Base-by-base conservation (phyloP, 2,329 filamentous ascomycete genomes). In the Aspergillus sclerotialis region DNA sequence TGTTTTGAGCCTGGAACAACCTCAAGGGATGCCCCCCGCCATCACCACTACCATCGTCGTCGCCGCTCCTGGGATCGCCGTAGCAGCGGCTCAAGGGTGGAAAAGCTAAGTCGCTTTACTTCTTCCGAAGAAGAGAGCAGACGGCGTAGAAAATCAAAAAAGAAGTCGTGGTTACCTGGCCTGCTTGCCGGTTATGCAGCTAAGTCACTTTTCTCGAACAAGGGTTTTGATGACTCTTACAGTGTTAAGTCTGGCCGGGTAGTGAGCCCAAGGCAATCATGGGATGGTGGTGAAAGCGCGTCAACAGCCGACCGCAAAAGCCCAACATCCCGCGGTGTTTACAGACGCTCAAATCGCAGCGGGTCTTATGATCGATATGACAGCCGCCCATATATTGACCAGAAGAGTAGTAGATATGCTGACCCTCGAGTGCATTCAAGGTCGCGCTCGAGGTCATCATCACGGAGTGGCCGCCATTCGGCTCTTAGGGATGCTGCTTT, bases 1-100 rank as follows among this genome's bases (percentile, higher is more conserved):
- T 82, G 78, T 52, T 82, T 82, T 48, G 76, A 80, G 39, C 76
- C 77, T 5, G 66, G 70, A 7, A 73, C 71, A 11, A 70, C 65
- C 3, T 68, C 72, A 3, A 53, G 60, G 39, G 69, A 80, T 50
- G 78, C 76, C 0, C 78, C 78, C 5, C 67, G 78, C 33, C 74
- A 72, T 43, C 78, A 82, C 48, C 62, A 78, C 45, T 76, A 76
- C 49, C 58, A 68, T 38, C 44, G 53, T 3, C 48, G 50, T 28
- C 56, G 70, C 42, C 58, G 64, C 29, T 73, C 69, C 3, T 58
- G 60, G 36, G 71, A 75, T 40, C 60, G 62, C 28, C 55, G 61
- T 35, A 63, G 59, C 23, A 59, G 52, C 35, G 56, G 52, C 24
- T 56, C 55, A 7, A 67, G 76, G 13, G 66, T 81, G 6, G 72